These are phyloP conservation scores for Ambispora gerdemannii DNA, from an alignment of 192 early-diverging fungal species.

Conservation along the genomic window DNA sequence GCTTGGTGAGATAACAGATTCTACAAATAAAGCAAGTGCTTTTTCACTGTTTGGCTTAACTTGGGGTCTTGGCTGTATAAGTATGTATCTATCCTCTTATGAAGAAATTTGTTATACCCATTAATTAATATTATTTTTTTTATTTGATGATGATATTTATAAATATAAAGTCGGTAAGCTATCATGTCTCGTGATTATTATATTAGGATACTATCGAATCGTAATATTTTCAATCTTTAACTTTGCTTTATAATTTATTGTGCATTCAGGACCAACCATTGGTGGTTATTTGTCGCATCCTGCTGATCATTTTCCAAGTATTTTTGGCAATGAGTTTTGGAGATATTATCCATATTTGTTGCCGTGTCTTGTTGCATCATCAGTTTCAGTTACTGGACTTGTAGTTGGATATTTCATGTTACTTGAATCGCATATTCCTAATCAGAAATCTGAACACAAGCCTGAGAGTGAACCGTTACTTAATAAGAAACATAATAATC, in stretches of 20 bases:
- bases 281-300: slow-evolving; percentile 83
- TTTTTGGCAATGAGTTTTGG: slow-evolving; percentile 62
- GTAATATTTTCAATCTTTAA: no score
- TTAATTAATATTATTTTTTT: no score
- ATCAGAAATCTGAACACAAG: not conserved
- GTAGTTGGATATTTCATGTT: slow-evolving; percentile 60
- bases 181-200: no score
- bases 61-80: slow-evolving; percentile 47
- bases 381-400: slow-evolving; percentile 61
- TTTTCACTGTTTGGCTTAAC: slow-evolving; percentile 17
- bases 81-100: slow-evolving; percentile 29
- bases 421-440: slow-evolving; percentile 51
- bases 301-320: slow-evolving; percentile 57
- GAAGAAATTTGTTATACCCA: not conserved
- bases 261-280: slow-evolving; percentile 65
- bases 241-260: no score
- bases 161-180: no score
- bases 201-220: no score
- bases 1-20: no score
- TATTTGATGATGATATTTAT: no score
- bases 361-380: no score
- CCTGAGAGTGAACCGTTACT: not conserved
- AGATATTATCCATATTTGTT: slow-evolving; percentile 72
- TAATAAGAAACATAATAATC: not conserved
- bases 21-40: slow-evolving; percentile 30